Evolutionary conservation across 768 basidiomycete genomes (phyloP), one percentile per base, ranked within the genome.

Genomic region (Amanita exitialis): DNA sequence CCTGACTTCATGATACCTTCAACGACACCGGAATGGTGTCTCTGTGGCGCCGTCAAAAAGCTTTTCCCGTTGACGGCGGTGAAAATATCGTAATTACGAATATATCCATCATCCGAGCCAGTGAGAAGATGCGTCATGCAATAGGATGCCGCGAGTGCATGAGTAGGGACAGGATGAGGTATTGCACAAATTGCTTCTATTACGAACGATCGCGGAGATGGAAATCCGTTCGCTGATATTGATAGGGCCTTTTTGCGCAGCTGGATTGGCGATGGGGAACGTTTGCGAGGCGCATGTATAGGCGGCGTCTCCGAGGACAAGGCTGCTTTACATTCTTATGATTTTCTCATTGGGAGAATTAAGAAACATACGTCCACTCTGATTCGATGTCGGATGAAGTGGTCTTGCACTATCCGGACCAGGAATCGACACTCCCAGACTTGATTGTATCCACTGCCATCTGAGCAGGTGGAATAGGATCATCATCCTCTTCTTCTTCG

Each of bases 131-230:
- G 90, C 16, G 87, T 81, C 78, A 94, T 81, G 66, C 93, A 95
- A 23, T 78, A 66, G 0, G 91, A 92, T 3, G 86, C 74, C 8
- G 92, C 87, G 10, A 97, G 78, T n/a, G 87, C 76, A 65, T 96
- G 89, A 0, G 89, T 91, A 3, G 91, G 82, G 3, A 79, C 81
- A 3, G 91, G 91, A 56, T 94, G 88, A 1, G 94, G 90, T 51
- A 97, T 79, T 16, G 91, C 91, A 55, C 87, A 90, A 54, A 95
- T 80, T 15, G 93, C 92, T 67, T 95, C 93, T 4, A 96, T 83
- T 6, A 85, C 83, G 62, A 83, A 90, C 0, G 88, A 76, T 27
- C 80, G 75, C n/a, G 79, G 80, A 13, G 61, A 59, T 10, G 59
- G 54, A 35, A 57, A 53, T 59, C 61, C 57, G 39, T 59, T 53